phyloP scores from a whole-genome alignment of 2,329 filamentous ascomycete species.

The Fusarium caatingaense region DNA sequence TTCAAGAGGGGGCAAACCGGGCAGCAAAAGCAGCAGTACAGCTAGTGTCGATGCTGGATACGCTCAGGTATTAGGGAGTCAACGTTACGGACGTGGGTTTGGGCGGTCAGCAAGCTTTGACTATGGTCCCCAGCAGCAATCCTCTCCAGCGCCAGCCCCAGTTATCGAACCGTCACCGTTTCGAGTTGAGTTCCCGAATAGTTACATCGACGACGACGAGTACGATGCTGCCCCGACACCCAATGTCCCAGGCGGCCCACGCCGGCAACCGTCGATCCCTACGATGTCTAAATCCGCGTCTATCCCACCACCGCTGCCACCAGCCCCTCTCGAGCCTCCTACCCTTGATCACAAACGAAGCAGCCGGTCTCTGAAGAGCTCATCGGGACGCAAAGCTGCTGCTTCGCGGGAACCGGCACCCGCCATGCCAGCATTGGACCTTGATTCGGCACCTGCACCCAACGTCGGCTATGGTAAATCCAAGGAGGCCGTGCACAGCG shows the following conservation, averaged over 20 bases:
- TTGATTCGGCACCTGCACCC: slow-evolving; percentile 68
- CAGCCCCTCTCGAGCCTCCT: slow-evolving; percentile 54
- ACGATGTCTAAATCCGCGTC: slow-evolving; percentile 51
- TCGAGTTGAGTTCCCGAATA: slow-evolving; percentile 62
- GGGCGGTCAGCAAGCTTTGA: slow-evolving; percentile 81
- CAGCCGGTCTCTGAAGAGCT: slow-evolving; percentile 65
- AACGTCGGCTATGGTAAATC: slow-evolving; percentile 69
- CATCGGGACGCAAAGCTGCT: slow-evolving; percentile 51
- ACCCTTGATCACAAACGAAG: slow-evolving; percentile 66
- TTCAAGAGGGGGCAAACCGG: slow-evolving; percentile 68
- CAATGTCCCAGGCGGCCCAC: slow-evolving; percentile 82
- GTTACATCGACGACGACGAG: slow-evolving; percentile 61
- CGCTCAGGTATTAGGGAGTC: slow-evolving; percentile 66
- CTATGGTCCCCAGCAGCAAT: slow-evolving; percentile 62
- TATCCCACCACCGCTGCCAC: slow-evolving; percentile 51
- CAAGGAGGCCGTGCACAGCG: slow-evolving; percentile 63
- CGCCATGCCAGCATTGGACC: slow-evolving; percentile 52
- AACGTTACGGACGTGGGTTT: slow-evolving; percentile 66
- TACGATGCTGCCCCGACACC: slow-evolving; percentile 89
- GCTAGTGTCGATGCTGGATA: slow-evolving; percentile 75
- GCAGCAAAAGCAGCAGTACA: slow-evolving; percentile 78
- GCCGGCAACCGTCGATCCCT: slow-evolving; percentile 55
- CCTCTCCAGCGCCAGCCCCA: slow-evolving; percentile 43
- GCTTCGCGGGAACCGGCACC: slow-evolving; percentile 45
- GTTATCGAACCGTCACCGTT: slow-evolving; percentile 51